Evolutionary conservation across 108 stramenopile species (phyloP), one percentile per base, ranked within the genome.

Genomic region (Cylindrotheca fusiformis): DNA sequence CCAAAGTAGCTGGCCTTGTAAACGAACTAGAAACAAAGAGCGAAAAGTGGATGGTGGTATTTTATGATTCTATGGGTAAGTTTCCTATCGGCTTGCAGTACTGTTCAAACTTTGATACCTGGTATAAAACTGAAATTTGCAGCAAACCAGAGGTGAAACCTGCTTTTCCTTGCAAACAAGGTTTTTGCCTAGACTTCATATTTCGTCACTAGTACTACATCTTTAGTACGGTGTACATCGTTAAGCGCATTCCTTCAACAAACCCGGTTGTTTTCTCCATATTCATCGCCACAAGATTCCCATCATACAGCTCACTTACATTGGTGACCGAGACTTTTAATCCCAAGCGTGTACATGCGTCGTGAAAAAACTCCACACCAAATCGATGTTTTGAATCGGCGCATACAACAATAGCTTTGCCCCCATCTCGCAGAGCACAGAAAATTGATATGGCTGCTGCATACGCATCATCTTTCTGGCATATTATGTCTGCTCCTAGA

Each of bases 401-500:
- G 48, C 83, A 84, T 20, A 90, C 80, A 36, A 90, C 68, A 48
- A 76, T 70, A 2, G 85, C 86, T 29, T 46, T 57, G 1, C 91
- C 86, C 19, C 74, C 79, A 5, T 76, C 75, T 19, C 23, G 28
- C 6, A 93, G 63, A 17, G 83, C 71, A 60, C 84, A 74, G 23
- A 71, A 60, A 32, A 93, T 84, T 52, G 88, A 76, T 23, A 80
- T 79, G 1, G 88, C 80, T 2, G 77, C 78, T 0, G 91, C 91
- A 48, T 83, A 63, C 6, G 91, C 82, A 74, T 93, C 88, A 18
- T 72, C 72, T 25, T 80, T 75, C 55, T 88, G 86, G 49, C 91
- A 93, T 45, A 93, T 93, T 10, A 89, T 78, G 62, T 93, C 91
- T 20, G 91, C 86, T 24, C 76, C 91, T 10, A 93, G 57, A 47